Evolutionary conservation across 345 rosid species (phyloP).

Genomic region (rapeseed (Brassica napus)): DNA sequence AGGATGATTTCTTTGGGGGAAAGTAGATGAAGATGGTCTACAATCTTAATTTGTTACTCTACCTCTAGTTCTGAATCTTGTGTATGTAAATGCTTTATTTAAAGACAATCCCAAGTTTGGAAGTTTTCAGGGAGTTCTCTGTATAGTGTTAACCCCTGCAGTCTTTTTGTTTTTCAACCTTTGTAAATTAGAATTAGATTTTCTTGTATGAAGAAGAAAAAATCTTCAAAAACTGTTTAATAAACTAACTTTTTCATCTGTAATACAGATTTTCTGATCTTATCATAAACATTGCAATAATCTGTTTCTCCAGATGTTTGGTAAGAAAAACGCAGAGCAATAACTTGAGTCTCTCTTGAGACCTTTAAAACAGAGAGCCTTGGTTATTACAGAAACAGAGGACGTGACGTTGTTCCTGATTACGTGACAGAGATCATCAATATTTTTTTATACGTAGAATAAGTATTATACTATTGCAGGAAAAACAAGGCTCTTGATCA

Average conservation of each 20-base stretch:
- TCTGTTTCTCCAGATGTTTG: not conserved
- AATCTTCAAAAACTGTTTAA: conserved; percentile 35
- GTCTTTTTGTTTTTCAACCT: conserved; percentile 22
- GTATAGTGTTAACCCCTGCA: conserved; percentile 27
- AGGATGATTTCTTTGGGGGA: conserved; percentile 21
- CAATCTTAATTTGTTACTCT: conserved; percentile 8
- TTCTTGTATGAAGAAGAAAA: conserved; percentile 29
- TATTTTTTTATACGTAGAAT: not conserved
- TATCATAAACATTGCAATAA: not conserved
- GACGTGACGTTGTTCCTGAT: no score
- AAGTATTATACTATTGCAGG: conserved; percentile 48
- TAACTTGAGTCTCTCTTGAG: no score
- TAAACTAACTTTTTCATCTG: conserved; percentile 27
- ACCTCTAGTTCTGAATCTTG: conserved; percentile 15
- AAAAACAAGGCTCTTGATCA: conserved; percentile 88
- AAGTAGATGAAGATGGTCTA: conserved; percentile 20
- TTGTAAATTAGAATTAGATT: conserved; percentile 28
- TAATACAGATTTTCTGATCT: not conserved
- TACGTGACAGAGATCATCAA: no score
- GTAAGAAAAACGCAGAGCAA: no score
- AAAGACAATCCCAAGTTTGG: conserved; percentile 13
- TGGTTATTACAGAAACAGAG: no score
- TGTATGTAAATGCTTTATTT: conserved; percentile 34
- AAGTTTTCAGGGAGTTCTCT: conserved; percentile 14
- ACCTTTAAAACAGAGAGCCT: no score